phyloP scores from a whole-genome alignment of 179 eudicot species.

The Heliamphora pulchella region DNA sequence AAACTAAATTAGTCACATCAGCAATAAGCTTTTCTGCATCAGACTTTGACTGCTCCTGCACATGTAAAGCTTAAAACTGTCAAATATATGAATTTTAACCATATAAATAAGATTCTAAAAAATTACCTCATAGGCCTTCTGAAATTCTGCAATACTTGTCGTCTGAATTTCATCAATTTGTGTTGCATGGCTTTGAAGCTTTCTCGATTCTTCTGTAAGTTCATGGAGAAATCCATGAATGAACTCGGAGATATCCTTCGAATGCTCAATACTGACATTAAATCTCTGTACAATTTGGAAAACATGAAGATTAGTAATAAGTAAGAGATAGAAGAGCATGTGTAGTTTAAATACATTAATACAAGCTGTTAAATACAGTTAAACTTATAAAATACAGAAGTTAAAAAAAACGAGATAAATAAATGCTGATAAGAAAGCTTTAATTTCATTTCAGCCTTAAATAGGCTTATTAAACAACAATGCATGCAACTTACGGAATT shows the following conservation, averaged over 20 bases:
- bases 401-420: background rate
- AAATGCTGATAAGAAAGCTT: background rate
- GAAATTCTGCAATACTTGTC: conserved; percentile 60
- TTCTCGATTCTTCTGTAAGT: conserved; percentile 54
- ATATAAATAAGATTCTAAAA: background rate
- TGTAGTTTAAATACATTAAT: background rate
- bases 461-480: background rate
- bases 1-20: conserved; percentile 68
- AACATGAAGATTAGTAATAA: background rate
- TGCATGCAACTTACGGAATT: background rate
- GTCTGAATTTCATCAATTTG: conserved; percentile 60
- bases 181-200: conserved; percentile 55
- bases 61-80: conserved; percentile 1
- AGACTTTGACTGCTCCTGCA: conserved; percentile 76
- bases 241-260: conserved; percentile 53
- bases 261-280: conserved; percentile 44
- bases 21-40: conserved; percentile 85
- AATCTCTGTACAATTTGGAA: conserved; percentile 53
- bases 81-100: conserved; percentile 9
- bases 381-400: background rate
- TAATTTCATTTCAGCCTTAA: background rate
- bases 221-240: conserved; percentile 49
- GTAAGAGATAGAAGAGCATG: background rate
- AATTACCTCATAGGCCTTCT: conserved; percentile 70
- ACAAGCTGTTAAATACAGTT: background rate